Evolutionary conservation across 2,329 filamentous ascomycete species (phyloP).

Genomic region (Aaosphaeria pasadenensis): DNA sequence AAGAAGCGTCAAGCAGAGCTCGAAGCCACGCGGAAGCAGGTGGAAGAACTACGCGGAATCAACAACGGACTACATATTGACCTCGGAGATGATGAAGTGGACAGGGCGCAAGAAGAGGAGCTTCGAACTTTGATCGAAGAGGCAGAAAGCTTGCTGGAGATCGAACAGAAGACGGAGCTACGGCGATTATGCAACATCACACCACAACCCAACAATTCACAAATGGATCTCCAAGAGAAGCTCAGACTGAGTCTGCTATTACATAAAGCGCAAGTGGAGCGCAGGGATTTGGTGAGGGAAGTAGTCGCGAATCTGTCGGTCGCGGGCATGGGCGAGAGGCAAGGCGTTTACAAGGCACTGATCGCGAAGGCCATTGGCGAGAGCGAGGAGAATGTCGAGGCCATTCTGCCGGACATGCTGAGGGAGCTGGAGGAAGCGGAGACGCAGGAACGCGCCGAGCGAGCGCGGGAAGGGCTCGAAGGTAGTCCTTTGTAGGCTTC

Average conservation of each 20-base stretch:
- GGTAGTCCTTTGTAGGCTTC: slow-evolving; percentile 22
- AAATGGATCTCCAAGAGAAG: slow-evolving; percentile 47
- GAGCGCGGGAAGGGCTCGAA: slow-evolving; percentile 18
- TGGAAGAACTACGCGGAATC: slow-evolving; percentile 50
- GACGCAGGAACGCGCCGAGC: slow-evolving; percentile 33
- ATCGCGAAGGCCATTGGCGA: slow-evolving; percentile 67
- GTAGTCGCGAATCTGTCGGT: slow-evolving; percentile 67
- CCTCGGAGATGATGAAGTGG: slow-evolving; percentile 35
- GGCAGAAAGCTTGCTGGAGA: slow-evolving; percentile 42
- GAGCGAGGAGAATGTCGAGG: slow-evolving; percentile 67
- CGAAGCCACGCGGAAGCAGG: slow-evolving; percentile 57
- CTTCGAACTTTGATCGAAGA: slow-evolving; percentile 37
- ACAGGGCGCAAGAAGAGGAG: slow-evolving; percentile 31
- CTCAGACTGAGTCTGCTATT: slow-evolving; percentile 59
- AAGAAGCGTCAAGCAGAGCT: slow-evolving; percentile 67
- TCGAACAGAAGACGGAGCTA: slow-evolving; percentile 43
- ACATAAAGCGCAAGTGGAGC: slow-evolving; percentile 55
- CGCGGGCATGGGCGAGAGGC: slow-evolving; percentile 69
- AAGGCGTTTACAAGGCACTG: slow-evolving; percentile 69
- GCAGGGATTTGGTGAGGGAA: slow-evolving; percentile 61
- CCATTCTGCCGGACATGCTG: slow-evolving; percentile 52
- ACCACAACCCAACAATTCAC: slow-evolving; percentile 18
- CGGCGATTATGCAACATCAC: slow-evolving; percentile 24
- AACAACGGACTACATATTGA: slow-evolving; percentile 25
- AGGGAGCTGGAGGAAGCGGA: slow-evolving; percentile 49